Evolutionary conservation across 2,329 filamentous ascomycete genomes (phyloP).

Genomic region (Botrytis deweyae): DNA sequence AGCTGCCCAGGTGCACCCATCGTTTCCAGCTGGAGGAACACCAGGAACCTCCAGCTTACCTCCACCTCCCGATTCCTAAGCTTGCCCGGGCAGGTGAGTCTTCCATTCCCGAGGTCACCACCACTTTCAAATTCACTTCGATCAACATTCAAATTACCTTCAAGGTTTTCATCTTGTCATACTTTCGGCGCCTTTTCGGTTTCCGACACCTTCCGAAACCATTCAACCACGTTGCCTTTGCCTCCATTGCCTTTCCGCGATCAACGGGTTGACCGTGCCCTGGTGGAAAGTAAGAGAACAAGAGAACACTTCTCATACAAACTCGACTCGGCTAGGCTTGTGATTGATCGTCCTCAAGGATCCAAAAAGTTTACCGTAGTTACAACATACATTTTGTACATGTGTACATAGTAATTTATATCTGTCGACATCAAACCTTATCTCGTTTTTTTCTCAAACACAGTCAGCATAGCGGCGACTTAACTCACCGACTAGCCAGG

Average conservation of each 20-base stretch:
- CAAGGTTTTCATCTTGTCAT: not conserved
- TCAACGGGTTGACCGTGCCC: not conserved
- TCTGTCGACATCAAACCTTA: slow-evolving; percentile 4
- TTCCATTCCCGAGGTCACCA: not conserved
- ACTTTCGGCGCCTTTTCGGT: not conserved
- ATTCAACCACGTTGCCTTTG: not conserved
- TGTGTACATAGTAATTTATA: slow-evolving; percentile 17
- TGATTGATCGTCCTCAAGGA: slow-evolving; percentile 12
- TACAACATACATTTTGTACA: slow-evolving; percentile 17
- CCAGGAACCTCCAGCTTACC: too few species aligned
- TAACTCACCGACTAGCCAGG: not conserved
- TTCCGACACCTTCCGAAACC: not conserved
- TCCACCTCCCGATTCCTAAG: too few species aligned
- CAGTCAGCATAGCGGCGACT: slow-evolving; percentile 13
- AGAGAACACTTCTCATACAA: not conserved
- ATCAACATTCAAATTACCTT: not conserved
- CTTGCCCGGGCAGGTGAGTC: too few species aligned
- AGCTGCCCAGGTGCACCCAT: not conserved
- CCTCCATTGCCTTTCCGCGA: not conserved
- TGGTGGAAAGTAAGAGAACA: slow-evolving; percentile 2
- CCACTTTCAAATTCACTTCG: not conserved
- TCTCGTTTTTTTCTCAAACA: not conserved
- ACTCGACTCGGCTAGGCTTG: not conserved
- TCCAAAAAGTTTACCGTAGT: slow-evolving; percentile 15
- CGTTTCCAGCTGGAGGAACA: not conserved